Evolutionary conservation across 768 basidiomycete genomes (phyloP).

Genomic region (Pluteus cervinus): DNA sequence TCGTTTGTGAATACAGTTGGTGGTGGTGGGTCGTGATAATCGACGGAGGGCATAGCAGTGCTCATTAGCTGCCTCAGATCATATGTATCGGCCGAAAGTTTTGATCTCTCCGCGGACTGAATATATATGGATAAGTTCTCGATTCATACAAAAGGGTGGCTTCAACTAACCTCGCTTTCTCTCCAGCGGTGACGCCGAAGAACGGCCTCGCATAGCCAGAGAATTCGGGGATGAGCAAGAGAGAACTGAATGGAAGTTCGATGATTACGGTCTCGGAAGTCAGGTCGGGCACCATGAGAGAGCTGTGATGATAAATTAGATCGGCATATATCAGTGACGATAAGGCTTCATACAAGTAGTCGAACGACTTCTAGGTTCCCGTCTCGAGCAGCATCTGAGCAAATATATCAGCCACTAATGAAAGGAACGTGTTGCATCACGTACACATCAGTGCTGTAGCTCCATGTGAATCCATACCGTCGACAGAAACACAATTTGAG

Average conservation of each 20-base stretch:
- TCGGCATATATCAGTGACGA: constrained; percentile 1
- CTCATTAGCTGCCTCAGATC: constrained; percentile 1
- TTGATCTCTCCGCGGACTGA: constrained; percentile 33
- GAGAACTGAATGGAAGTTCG: constrained; percentile 70
- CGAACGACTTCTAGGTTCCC: constrained; percentile 62
- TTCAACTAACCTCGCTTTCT: constrained; percentile 47
- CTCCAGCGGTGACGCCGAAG: constrained; percentile 57
- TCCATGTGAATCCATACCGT: constrained; percentile 68
- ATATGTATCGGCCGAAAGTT: constrained; percentile 16
- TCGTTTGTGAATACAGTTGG: constrained; percentile 35
- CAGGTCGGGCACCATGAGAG: constrained; percentile 64
- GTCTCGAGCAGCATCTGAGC: constrained; percentile 73
- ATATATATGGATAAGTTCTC: constrained; percentile 10
- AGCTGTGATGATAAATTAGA: constrained; percentile 34
- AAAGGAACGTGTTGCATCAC: constrained; percentile 19
- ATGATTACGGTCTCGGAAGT: constrained; percentile 66
- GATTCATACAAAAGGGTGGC: constrained; percentile 5
- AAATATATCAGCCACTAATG: constrained; percentile 9
- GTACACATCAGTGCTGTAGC: constrained; percentile 84
- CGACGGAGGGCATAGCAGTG: constrained; percentile 18
- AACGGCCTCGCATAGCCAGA: constrained; percentile 67
- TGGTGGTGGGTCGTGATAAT: constrained; percentile 35
- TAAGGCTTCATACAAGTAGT: constrained; percentile 44
- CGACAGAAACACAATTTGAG: constrained; percentile 57
- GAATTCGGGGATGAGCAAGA: constrained; percentile 49